Conservation (phyloP, 352 stramenopile genomes). For the Pelagophyceae sp. region DNA sequence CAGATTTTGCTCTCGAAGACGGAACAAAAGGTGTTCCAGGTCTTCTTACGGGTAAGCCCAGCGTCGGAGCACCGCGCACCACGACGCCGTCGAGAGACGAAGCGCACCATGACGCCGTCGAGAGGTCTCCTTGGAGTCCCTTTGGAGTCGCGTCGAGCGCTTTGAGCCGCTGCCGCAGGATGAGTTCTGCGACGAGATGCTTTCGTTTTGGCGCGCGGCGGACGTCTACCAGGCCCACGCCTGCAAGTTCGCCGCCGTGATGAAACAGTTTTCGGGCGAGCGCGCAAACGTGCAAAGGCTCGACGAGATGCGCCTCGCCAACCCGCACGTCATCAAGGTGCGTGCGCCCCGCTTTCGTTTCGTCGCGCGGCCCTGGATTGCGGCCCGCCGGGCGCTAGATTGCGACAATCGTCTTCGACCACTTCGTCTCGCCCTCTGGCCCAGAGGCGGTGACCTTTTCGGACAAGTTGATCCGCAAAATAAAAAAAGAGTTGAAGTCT, state of each 20-base stretch:
- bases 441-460: not conserved
- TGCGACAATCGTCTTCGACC: not conserved
- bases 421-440: not conserved
- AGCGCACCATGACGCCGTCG: not conserved
- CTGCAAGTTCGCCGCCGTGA: not conserved
- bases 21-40: not conserved
- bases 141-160: no score
- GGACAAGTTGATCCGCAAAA: not conserved
- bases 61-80: no score
- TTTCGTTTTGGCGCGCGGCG: not conserved
- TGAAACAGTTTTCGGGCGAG: not conserved
- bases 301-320: not conserved
- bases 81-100: not conserved
- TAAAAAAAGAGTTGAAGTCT: not conserved
- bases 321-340: not conserved
- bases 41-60: not conserved
- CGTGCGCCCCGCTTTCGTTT: no score
- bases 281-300: not conserved
- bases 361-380: no score
- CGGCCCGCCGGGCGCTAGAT: no score
- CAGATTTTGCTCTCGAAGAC: not conserved
- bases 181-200: not conserved
- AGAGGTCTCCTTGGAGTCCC: not conserved
- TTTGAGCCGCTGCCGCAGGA: not conserved
- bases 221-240: not conserved